Base-by-base conservation (phyloP, 2,329 filamentous ascomycete species). In the Amylocarpus encephaloides region DNA sequence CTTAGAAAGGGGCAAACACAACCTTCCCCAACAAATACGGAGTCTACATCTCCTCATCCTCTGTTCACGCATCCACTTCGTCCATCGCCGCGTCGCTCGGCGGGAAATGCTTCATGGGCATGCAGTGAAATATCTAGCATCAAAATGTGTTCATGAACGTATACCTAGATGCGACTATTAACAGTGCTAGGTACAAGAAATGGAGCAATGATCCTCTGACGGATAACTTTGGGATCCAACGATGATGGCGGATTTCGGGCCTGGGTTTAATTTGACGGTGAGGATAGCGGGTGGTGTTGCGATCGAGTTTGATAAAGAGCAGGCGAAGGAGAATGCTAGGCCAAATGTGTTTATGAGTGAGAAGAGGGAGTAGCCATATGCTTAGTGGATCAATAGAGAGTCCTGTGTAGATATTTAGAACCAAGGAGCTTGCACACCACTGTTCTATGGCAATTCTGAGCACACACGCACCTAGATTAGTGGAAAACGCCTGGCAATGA, bases 1-100 rank as follows among this genome's bases (percentile, higher is more conserved):
- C 83, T 0, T 86, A 82, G 83, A 86, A 86, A 60, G 80, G 78
- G 26, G 74, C 77, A 0, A 84, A 85, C 64, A 85, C 81, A 0
- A 83, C 80, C 0, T 83, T 80, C 46, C 63, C 66, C 5, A 86
- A 86, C 67, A 82, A 81, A 58, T 85, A 84, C 63, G 82, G 83
- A 7, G 76, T 80, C 1, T 86, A 86, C 63, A 75, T 86, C 51
- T 72, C 78, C 43, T 70, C 77, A 26, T 78, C 76, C 0, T 66
- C 67, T 2, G 70, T 83, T 3, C 64, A 70, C 0, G 77, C 78
- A 1, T 76, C 78, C 19, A 86, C 86, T 59, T 56, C 61, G 13
- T 67, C 35, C 15, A 47, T 47, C 22, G 45, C 68, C 11, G 43
- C 54, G 2, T 48, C 18, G 3, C 62, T 63, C 13, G 49, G 50